Evolutionary conservation across 1,284 basidiomycete species (phyloP).

Genomic region (Pyrrhoderma noxium): DNA sequence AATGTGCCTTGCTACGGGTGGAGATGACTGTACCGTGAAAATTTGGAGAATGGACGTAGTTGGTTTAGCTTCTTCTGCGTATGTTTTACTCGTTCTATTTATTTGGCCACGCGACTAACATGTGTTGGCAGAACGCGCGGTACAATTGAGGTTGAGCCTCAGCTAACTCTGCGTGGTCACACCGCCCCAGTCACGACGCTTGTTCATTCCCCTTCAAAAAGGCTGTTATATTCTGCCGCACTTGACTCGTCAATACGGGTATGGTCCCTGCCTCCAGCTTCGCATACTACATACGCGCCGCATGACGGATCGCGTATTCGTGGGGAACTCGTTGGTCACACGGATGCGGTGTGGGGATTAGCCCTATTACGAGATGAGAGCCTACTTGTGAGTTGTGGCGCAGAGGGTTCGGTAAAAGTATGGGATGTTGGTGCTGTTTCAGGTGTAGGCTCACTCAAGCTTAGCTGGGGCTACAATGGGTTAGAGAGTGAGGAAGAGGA

Average conservation of each 20-base stretch:
- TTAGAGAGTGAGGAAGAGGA: conserved; percentile 47
- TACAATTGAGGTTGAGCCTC: conserved; percentile 80
- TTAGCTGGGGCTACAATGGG: conserved; percentile 78
- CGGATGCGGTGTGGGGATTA: conserved; percentile 94
- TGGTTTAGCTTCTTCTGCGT: conserved; percentile 65
- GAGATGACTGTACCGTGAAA: conserved; percentile 94
- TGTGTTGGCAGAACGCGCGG: conserved; percentile 42
- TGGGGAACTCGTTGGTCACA: conserved; percentile 84
- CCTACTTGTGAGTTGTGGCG: conserved; percentile 81
- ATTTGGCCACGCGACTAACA: conserved; percentile 19
- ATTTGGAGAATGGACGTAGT: conserved; percentile 85
- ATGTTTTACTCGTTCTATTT: conserved; percentile 29
- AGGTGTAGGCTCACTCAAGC: conserved; percentile 50
- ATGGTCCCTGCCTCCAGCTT: conserved; percentile 72
- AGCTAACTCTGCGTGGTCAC: conserved; percentile 89
- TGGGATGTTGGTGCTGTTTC: conserved; percentile 76
- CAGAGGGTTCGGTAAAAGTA: conserved; percentile 88
- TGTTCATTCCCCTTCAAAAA: conserved; percentile 71
- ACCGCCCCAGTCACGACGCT: conserved; percentile 88
- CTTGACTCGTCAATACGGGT: conserved; percentile 90
- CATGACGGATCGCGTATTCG: conserved; percentile 75
- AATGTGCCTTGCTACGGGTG: conserved; percentile 80
- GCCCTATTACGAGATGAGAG: conserved; percentile 70
- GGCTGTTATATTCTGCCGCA: conserved; percentile 84
- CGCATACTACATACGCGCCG: conserved; percentile 80